Percentiles rank a stretch among this genome's conserved stretches.
Conservation (phyloP, 768 basidiomycete genomes). For the Neoboletus subvelutipes region DNA sequence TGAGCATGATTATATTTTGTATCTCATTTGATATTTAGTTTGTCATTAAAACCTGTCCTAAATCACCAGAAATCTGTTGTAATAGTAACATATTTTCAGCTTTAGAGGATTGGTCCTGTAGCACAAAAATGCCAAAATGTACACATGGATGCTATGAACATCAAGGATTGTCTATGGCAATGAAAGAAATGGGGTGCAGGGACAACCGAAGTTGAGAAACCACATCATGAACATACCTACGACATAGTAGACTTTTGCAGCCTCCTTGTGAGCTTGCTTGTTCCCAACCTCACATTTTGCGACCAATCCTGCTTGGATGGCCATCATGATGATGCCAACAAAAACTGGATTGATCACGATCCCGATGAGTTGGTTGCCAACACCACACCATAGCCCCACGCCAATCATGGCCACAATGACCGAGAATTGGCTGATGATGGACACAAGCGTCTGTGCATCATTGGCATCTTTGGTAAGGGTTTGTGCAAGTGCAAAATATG, state of each 20-base stretch:
- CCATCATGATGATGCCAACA: constrained; percentile 67
- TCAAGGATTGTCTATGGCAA: constrained; percentile 65
- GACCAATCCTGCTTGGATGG: constrained; percentile 67
- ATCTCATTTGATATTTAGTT: too few species aligned
- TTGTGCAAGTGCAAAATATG: constrained; percentile 66
- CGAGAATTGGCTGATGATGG: constrained; percentile 66
- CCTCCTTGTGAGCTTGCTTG: constrained; percentile 82
- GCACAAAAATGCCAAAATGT: too few species aligned
- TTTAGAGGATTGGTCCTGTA: too few species aligned
- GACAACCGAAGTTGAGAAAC: not conserved
- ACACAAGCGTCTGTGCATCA: constrained; percentile 76
- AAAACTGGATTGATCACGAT: constrained; percentile 86
- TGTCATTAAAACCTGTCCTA: too few species aligned
- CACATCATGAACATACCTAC: constrained; percentile 45
- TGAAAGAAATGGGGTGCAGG: not conserved
- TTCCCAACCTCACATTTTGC: constrained; percentile 73
- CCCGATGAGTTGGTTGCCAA: constrained; percentile 90
- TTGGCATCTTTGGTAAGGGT: constrained; percentile 85
- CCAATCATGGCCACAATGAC: constrained; percentile 80
- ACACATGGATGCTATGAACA: constrained; percentile 73
- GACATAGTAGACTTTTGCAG: constrained; percentile 79
- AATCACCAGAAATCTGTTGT: too few species aligned
- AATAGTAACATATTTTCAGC: too few species aligned
- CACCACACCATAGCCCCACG: constrained; percentile 82
- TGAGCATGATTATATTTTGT: too few species aligned